phyloP scores from a whole-genome alignment of 2,329 filamentous ascomycete species.

The Phialocephala sp. region DNA sequence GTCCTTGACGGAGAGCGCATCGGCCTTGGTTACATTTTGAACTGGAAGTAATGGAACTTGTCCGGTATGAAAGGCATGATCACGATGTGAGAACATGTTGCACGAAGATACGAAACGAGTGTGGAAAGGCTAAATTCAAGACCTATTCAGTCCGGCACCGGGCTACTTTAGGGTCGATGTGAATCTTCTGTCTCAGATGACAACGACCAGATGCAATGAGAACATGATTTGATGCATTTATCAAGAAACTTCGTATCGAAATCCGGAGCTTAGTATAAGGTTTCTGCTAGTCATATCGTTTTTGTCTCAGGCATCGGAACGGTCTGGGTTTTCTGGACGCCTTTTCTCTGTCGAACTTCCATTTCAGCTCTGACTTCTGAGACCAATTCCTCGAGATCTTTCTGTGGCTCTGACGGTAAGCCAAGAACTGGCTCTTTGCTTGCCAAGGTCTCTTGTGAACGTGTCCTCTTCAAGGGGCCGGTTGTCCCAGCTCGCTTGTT shows the following conservation, averaged over 20 bases:
- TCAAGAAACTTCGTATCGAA: background rate
- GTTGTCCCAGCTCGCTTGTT: slow-evolving; percentile 60
- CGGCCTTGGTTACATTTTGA: slow-evolving; percentile 50
- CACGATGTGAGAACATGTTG: background rate
- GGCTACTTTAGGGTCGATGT: background rate
- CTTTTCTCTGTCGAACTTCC: slow-evolving; percentile 40
- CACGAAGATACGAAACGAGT: background rate
- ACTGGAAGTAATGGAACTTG: background rate
- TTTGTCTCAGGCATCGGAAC: slow-evolving; percentile 25
- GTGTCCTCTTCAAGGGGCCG: slow-evolving; percentile 50
- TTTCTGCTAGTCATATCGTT: slow-evolving; percentile 13
- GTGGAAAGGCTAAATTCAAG: background rate
- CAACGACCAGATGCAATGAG: background rate
- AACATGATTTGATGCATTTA: background rate
- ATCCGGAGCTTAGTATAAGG: background rate
- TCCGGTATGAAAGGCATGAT: background rate
- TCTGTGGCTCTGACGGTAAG: slow-evolving; percentile 75
- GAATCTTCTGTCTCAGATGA: background rate
- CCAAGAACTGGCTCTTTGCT: slow-evolving; percentile 72
- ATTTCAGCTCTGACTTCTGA: slow-evolving; percentile 58
- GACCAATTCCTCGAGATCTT: slow-evolving; percentile 70
- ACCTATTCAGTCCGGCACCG: too few species aligned
- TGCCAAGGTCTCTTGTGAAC: slow-evolving; percentile 63
- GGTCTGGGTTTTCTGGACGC: slow-evolving; percentile 22
- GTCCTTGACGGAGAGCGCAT: slow-evolving; percentile 69